These are phyloP conservation scores for Peronospora belbahrii DNA, from an alignment of 352 stramenopile genomes.

Conservation along the genomic window DNA sequence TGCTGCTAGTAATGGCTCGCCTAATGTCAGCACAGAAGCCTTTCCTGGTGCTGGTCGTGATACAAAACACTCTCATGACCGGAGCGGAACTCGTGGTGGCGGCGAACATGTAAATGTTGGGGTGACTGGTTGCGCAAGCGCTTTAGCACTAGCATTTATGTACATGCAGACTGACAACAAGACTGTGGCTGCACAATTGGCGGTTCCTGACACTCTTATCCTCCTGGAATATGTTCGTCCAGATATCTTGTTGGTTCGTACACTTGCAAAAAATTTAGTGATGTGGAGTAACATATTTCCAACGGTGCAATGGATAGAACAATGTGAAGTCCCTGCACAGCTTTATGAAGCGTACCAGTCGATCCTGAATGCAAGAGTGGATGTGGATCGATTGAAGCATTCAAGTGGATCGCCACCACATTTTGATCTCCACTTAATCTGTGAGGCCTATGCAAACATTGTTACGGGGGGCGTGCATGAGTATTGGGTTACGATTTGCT, in stretches of 20 bases:
- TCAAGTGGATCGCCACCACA: slow-evolving; percentile 20
- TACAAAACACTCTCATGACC: slow-evolving; percentile 42
- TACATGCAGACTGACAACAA: slow-evolving; percentile 92
- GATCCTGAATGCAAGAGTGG: slow-evolving; percentile 6
- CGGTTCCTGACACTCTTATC: slow-evolving; percentile 92
- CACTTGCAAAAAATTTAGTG: slow-evolving; percentile 91
- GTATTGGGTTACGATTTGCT: slow-evolving; percentile 92
- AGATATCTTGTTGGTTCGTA: slow-evolving; percentile 92
- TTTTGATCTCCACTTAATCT: slow-evolving; percentile 85
- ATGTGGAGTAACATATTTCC: slow-evolving; percentile 92
- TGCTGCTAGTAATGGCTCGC: slow-evolving; percentile 5
- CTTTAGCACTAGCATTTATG: slow-evolving; percentile 93
- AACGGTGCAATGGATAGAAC: slow-evolving; percentile 87
- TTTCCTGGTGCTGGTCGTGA: slow-evolving; percentile 43
- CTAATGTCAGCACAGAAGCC: slow-evolving; percentile 17
- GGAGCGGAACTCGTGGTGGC: slow-evolving; percentile 18
- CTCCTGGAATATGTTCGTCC: slow-evolving; percentile 94
- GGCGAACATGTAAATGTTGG: slow-evolving; percentile 92
- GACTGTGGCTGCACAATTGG: slow-evolving; percentile 74
- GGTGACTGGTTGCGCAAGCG: slow-evolving; percentile 90
- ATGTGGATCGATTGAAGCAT: slow-evolving; percentile 6
- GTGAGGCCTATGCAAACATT: slow-evolving; percentile 92
- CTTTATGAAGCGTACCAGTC: slow-evolving; percentile 41
- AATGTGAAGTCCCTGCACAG: slow-evolving; percentile 48
- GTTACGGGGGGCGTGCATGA: slow-evolving; percentile 92